phyloP scores from a whole-genome alignment of 768 basidiomycete species.

The Lactarius pseudohatsudake region DNA sequence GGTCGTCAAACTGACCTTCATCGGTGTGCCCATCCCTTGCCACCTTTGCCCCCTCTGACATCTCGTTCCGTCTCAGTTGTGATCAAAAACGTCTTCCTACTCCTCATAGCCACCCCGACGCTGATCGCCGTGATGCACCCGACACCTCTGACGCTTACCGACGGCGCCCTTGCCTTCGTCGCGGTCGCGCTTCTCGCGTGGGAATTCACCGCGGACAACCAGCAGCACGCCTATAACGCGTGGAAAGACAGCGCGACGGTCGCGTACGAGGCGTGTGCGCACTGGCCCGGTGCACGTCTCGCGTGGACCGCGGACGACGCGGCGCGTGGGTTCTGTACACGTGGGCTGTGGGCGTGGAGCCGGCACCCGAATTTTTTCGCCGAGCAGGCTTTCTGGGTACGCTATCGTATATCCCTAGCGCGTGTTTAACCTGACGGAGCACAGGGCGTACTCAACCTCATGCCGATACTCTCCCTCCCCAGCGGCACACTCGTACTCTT shows the following conservation, averaged over 20 bases:
- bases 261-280: slow-evolving; percentile 9
- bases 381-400: slow-evolving; percentile 86
- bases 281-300: slow-evolving; percentile 67
- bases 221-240: slow-evolving; percentile 82
- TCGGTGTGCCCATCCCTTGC: slow-evolving; percentile 44
- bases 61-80: slow-evolving; percentile 42
- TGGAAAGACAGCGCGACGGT: slow-evolving; percentile 56
- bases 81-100: slow-evolving; percentile 81
- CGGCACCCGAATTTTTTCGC: slow-evolving; percentile 92
- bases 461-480: slow-evolving; percentile 56
- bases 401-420: slow-evolving; percentile 29
- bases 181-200: slow-evolving; percentile 58
- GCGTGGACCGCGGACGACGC: slow-evolving; percentile 65
- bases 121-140: slow-evolving; percentile 56
- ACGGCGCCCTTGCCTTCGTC: slow-evolving; percentile 57
- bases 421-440: background rate
- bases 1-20: slow-evolving; percentile 67
- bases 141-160: slow-evolving; percentile 52
- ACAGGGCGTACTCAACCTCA: slow-evolving; percentile 66
- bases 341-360: slow-evolving; percentile 82
- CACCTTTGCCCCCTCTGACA: background rate
- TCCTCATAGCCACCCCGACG: slow-evolving; percentile 64
- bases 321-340: slow-evolving; percentile 79
- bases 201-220: slow-evolving; percentile 89
- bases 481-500: slow-evolving; percentile 21